Evolutionary conservation across 768 basidiomycete species (phyloP), one percentile per base, ranked within the genome.

Genomic region (Lactarius indigo): DNA sequence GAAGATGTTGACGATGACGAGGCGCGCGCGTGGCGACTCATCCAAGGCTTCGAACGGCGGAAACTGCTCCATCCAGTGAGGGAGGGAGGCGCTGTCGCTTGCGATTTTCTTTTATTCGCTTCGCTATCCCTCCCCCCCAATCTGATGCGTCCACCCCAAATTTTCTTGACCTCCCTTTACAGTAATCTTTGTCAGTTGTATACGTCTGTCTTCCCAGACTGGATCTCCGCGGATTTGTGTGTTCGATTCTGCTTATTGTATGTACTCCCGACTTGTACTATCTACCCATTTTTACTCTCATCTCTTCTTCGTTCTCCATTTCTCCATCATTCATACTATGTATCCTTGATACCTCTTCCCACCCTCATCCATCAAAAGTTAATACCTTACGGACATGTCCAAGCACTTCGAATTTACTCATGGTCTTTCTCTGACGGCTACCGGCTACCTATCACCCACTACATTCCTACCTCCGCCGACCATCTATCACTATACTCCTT

Each of bases 1-100:
- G 50, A 33, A 62, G 58, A 23, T 10, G n/a, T 23, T 23, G 44
- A 12, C 44, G 44, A 47, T 47, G 44, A 54, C 64, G 7, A 58
- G 52, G 41, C 66, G 69, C n/a, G 61, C 64, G 28, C 67, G 64
- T n/a, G 61, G 59, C 20, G 61, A 63, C 23, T 37, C 59, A 54
- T 28, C 56, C 20, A 70, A 68, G 47, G 18, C 33, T 20, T 61
- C 61, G 37, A 33, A 9, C 6, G 41, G n/a, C 10, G 44, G 52
- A 23, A 64, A 63, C 39, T 70, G 69, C 44, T 52, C 47, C 15
- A 50, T 65, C n/a, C 67, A 65, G 39, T 65, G 59, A 60, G 17
- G 8, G 28, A 10, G 15, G 28, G n/a, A 47, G 44, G 42, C n/a
- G 26, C 12, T 47, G 10, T 30, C 28, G 13, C 31, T 20, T 55